Percentiles rank a stretch among this genome's conserved stretches.
Conservation (phyloP, 306 rosid genomes). For the Prunus davidiana region DNA sequence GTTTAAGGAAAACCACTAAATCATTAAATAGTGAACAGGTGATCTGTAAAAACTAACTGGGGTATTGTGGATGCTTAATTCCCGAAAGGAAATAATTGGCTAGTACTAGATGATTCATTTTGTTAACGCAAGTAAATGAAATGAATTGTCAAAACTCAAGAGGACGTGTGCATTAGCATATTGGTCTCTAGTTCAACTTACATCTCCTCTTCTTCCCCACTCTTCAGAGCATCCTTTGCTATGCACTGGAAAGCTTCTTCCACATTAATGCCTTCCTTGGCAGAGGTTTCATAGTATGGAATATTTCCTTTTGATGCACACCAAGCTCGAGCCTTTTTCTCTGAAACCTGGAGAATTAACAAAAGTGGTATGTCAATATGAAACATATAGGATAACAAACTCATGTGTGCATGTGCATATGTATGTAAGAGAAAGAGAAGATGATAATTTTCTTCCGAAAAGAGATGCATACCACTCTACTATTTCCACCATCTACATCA, state of each 20-base stretch:
- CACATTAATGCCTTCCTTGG: constrained; percentile 94
- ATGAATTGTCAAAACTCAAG: neutral
- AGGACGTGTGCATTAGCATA: neutral
- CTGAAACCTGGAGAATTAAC: constrained; percentile 63
- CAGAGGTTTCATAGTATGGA: constrained; percentile 98
- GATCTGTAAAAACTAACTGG: neutral
- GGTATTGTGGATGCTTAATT: neutral
- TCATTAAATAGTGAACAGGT: neutral
- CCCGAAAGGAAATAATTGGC: neutral
- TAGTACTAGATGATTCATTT: neutral
- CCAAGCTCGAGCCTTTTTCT: constrained; percentile 98
- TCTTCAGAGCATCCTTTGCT: constrained; percentile 90
- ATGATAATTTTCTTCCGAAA: neutral
- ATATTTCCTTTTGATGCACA: constrained; percentile 98
- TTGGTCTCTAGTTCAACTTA: constrained; percentile 43
- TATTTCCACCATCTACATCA: constrained; percentile 93
- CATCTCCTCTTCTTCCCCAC: constrained; percentile 98
- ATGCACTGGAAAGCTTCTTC: constrained; percentile 99
- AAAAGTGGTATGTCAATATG: neutral
- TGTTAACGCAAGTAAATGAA: neutral
- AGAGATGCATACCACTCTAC: constrained; percentile 79
- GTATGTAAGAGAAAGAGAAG: neutral
- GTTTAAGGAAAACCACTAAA: neutral
- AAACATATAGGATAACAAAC: neutral
- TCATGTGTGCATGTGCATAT: neutral